phyloP scores from a whole-genome alignment of 2,329 filamentous ascomycete species.

The Fusarium bulbicola region DNA sequence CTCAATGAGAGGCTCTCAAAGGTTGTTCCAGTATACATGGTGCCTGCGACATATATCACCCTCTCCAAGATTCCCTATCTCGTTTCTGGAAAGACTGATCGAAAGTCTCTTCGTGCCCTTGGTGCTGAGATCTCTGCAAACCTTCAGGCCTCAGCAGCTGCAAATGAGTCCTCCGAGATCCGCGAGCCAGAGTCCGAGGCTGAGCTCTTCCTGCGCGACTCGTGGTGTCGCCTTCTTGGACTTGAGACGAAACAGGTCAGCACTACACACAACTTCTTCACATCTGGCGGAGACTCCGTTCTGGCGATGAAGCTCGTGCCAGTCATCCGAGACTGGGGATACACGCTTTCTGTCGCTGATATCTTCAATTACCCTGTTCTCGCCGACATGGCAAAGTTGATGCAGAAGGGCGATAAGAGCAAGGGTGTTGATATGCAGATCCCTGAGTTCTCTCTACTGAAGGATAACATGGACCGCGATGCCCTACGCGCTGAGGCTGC shows the following conservation, averaged over 20 bases:
- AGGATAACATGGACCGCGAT: slow-evolving; percentile 39
- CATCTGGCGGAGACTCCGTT: slow-evolving; percentile 59
- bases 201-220: slow-evolving; percentile 43
- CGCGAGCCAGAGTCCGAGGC: slow-evolving; percentile 29
- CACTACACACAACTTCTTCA: slow-evolving; percentile 55
- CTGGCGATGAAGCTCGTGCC: slow-evolving; percentile 60
- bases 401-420: slow-evolving; percentile 37
- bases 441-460: slow-evolving; percentile 52
- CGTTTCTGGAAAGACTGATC: slow-evolving; percentile 40
- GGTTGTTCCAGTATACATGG: slow-evolving; percentile 38
- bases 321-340: slow-evolving; percentile 48
- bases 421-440: slow-evolving; percentile 38
- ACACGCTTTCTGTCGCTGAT: slow-evolving; percentile 55
- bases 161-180: slow-evolving; percentile 1
- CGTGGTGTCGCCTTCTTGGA: slow-evolving; percentile 51
- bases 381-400: slow-evolving; percentile 52
- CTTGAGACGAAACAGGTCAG: slow-evolving; percentile 46
- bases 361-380: slow-evolving; percentile 57
- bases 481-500: slow-evolving; percentile 48
- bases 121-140: slow-evolving; percentile 33
- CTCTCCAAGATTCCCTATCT: slow-evolving; percentile 39
- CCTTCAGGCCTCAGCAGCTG: slow-evolving; percentile 23
- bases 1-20: slow-evolving; percentile 35
- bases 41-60: slow-evolving; percentile 34
- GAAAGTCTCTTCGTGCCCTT: slow-evolving; percentile 33